Percentiles rank a stretch among this genome's conserved stretches.
Evolutionary conservation across 805 yeast species (phyloP).

Genomic region (Metschnikowia aberdeeniae): DNA sequence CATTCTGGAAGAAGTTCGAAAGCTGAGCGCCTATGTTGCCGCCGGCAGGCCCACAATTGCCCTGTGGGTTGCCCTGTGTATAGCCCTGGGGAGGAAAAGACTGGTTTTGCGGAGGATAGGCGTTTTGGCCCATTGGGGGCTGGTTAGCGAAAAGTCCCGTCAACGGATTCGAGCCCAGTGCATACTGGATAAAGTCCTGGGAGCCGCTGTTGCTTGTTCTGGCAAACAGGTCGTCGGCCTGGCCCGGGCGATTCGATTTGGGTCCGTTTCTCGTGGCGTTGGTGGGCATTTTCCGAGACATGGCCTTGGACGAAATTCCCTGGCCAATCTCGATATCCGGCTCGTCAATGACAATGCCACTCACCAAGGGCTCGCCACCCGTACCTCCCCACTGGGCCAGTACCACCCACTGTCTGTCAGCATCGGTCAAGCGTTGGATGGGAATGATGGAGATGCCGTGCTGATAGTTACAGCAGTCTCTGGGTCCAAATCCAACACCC

Average conservation of each 20-base stretch:
- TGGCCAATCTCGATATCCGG: constrained; percentile 97
- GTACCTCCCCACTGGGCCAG: constrained; percentile 97
- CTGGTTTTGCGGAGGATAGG: constrained; percentile 10
- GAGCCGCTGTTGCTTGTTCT: constrained; percentile 36
- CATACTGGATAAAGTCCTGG: constrained; percentile 31
- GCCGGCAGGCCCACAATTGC: constrained; percentile 14
- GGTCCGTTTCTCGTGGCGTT: constrained; percentile 85
- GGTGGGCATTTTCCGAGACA: constrained; percentile 88
- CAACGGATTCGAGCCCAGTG: constrained; percentile 43
- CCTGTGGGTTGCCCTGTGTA: constrained; percentile 12
- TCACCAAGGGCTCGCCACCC: constrained; percentile 74
- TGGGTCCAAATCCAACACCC: constrained; percentile 99
- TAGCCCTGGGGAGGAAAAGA: constrained; percentile 5
- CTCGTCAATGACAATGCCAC: constrained; percentile 87
- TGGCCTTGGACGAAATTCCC: constrained; percentile 89
- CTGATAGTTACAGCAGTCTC: constrained; percentile 96
- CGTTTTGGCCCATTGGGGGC: constrained; percentile 12
- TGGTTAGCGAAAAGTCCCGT: constrained; percentile 41
- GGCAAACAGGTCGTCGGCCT: constrained; percentile 41
- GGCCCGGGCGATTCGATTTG: constrained; percentile 66
- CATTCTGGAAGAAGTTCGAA: constrained; percentile 34
- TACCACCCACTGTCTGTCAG: constrained; percentile 86
- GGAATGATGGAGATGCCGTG: constrained; percentile 89
- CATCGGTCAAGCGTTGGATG: constrained; percentile 82
- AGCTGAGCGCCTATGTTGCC: constrained; percentile 38